These are phyloP conservation scores for Epipyxis sp. DNA, from an alignment of 108 stramenopile species.

Conservation along the genomic window DNA sequence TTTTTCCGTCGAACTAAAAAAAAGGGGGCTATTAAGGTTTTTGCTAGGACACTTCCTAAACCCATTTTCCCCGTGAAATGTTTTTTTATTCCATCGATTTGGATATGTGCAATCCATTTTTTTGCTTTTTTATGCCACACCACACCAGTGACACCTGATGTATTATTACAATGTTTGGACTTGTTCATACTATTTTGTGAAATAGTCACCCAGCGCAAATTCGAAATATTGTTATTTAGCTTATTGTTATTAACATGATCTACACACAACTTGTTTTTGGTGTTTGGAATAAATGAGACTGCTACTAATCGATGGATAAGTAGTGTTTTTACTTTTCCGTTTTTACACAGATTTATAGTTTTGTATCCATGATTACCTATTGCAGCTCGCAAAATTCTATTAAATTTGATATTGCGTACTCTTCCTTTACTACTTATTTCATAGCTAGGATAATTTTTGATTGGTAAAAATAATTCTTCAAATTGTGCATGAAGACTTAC, in stretches of 20 bases:
- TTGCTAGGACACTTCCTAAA: too few relatives aligned
- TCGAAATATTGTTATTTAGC: not conserved
- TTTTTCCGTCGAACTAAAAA: too few relatives aligned
- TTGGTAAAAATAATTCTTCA: not conserved
- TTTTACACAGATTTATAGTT: not conserved
- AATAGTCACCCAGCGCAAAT: not conserved
- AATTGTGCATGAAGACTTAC: not conserved
- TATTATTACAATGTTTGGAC: not conserved
- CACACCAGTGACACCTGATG: not conserved
- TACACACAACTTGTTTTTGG: not conserved
- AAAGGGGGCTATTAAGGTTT: too few relatives aligned
- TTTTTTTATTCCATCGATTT: too few relatives aligned
- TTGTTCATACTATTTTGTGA: not conserved
- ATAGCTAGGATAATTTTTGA: not conserved
- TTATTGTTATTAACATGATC: not conserved
- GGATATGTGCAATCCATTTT: too few relatives aligned
- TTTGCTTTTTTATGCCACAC: too few relatives aligned
- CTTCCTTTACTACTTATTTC: not conserved
- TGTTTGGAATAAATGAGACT: not conserved
- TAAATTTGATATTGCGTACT: not conserved
- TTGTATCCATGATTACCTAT: not conserved
- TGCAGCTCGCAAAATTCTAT: not conserved
- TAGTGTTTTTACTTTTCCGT: not conserved
- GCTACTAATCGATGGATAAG: not conserved
- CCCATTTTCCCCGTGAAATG: too few relatives aligned